Percentiles rank a stretch among this genome's conserved stretches.
These are phyloP conservation scores for Colletotrichum graminicola DNA, from an alignment of 2,329 filamentous ascomycete genomes.

Conservation along the genomic window DNA sequence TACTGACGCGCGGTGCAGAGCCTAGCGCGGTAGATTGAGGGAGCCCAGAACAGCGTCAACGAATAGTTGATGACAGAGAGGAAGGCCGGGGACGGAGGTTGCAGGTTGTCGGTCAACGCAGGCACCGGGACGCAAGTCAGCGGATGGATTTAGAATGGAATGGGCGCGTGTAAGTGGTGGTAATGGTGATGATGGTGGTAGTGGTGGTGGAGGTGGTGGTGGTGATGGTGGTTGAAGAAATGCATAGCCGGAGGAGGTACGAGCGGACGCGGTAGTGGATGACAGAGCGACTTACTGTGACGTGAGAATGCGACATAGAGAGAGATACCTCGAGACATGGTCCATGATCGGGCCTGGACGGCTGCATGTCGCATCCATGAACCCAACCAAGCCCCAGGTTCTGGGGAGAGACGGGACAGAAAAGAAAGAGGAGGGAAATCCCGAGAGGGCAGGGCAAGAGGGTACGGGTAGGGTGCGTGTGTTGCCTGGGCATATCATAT, in stretches of 20 bases:
- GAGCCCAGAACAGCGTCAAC: slow-evolving; percentile 16
- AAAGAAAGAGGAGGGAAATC: background rate
- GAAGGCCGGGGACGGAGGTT: slow-evolving; percentile 2
- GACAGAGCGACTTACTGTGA: background rate
- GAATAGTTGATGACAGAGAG: slow-evolving; percentile 11
- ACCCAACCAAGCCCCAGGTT: slow-evolving; percentile 31
- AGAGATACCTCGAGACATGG: slow-evolving; percentile 2
- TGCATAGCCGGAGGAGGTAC: slow-evolving; percentile 6
- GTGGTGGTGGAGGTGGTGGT: background rate
- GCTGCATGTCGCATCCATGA: slow-evolving; percentile 24
- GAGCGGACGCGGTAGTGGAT: background rate
- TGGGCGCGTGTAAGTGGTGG: slow-evolving; percentile 9
- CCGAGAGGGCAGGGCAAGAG: background rate
- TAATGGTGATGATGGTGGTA: background rate
- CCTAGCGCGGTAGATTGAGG: slow-evolving; percentile 23
- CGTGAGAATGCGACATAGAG: background rate
- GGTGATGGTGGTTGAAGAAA: background rate
- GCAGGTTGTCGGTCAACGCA: slow-evolving; percentile 13
- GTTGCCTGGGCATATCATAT: slow-evolving; percentile 3
- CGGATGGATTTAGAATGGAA: slow-evolving; percentile 22
- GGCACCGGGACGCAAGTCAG: slow-evolving; percentile 37
- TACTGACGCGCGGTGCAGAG: slow-evolving; percentile 9
- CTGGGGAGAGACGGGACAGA: slow-evolving; percentile 21
- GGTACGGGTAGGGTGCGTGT: background rate
- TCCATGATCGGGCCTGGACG: background rate